Base-by-base conservation (phyloP, 148 eudicot genomes). In the Rhododendron kiyosumense region DNA sequence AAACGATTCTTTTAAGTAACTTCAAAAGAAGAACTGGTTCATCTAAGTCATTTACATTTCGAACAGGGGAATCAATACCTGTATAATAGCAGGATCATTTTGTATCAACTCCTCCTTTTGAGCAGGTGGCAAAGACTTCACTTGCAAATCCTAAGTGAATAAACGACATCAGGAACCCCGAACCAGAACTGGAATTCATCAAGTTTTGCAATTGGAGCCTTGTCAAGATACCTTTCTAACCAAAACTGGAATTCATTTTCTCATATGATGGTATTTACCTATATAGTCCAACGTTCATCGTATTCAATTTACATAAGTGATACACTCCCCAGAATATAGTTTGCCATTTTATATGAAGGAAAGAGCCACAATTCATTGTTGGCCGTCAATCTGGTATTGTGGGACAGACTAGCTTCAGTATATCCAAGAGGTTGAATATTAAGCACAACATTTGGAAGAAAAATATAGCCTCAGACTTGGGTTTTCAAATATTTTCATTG, bases 21-120 rank as follows among this genome's bases (percentile, higher is more conserved):
- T 63, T 24, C 12, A 8, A 63, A 63, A 22, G 24, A 63, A 54
- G 24, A 63, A 57, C 78, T 26, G 49, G 76, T 49, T 43, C 61
- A 3, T n/a, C 13, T 26, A 49, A 41, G 73, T 74, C 38, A 84
- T 69, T 4, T 17, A 81, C 20, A 59, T 57, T 69, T 38, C 26
- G 52, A 77, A 28, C 28, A 51, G 5, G 36, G 43, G 28, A 2
- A 74, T 82, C 14, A 61, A 12, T 63, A 88, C 93, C 90, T 89
- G 86, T 83, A 91, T 91, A 63, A 91, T 91, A 26, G 91, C 93
- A 83, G 91, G 91, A 75, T 87, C 91, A 87, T 87, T 78, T 26
- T 85, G 82, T 81, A 89, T 67, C 52, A 79, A 43, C 74, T 88
- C 89, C 81, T 87, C 88, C 46, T 5, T 67, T 43, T 88, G 84